Percentiles rank a stretch among this genome's conserved stretches.
Evolutionary conservation across 192 early-diverging fungal genomes (phyloP).

Genomic region (Backusella morwellensis): DNA sequence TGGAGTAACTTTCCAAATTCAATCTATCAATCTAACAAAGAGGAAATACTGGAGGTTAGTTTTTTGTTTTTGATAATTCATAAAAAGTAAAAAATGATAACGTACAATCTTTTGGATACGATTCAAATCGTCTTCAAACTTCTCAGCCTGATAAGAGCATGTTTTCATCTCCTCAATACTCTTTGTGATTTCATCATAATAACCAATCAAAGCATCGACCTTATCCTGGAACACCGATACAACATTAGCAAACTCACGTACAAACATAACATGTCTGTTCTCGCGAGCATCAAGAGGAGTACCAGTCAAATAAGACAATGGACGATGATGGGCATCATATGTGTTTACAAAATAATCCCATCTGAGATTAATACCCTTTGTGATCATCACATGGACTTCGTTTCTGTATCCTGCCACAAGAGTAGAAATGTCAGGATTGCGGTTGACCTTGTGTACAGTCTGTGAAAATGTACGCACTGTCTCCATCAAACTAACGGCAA

Average conservation of each 20-base stretch:
- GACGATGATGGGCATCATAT: slow-evolving; percentile 46
- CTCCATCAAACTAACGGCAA: slow-evolving; percentile 95
- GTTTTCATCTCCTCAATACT: slow-evolving; percentile 81
- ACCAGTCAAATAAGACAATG: slow-evolving; percentile 41
- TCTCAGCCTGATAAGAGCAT: slow-evolving; percentile 71
- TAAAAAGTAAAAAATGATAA: background rate
- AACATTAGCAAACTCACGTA: slow-evolving; percentile 87
- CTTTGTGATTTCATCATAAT: slow-evolving; percentile 80
- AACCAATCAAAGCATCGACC: slow-evolving; percentile 75
- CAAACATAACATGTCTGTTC: slow-evolving; percentile 89
- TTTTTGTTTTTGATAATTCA: background rate
- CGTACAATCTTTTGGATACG: slow-evolving; percentile 82
- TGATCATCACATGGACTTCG: slow-evolving; percentile 88
- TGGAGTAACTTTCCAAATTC: slow-evolving; percentile 93
- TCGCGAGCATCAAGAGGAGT: slow-evolving; percentile 64
- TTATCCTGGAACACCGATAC: slow-evolving; percentile 97
- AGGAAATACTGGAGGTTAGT: background rate
- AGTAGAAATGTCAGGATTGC: slow-evolving; percentile 68
- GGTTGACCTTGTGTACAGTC: slow-evolving; percentile 75
- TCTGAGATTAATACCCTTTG: slow-evolving; percentile 71
- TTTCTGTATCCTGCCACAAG: slow-evolving; percentile 94
- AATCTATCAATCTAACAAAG: slow-evolving; percentile 75
- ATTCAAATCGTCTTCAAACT: slow-evolving; percentile 68
- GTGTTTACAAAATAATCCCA: slow-evolving; percentile 97
- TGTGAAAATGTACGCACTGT: slow-evolving; percentile 92